phyloP scores from a whole-genome alignment of 176 grass and related monocot species.

The Juncus inflexus region DNA sequence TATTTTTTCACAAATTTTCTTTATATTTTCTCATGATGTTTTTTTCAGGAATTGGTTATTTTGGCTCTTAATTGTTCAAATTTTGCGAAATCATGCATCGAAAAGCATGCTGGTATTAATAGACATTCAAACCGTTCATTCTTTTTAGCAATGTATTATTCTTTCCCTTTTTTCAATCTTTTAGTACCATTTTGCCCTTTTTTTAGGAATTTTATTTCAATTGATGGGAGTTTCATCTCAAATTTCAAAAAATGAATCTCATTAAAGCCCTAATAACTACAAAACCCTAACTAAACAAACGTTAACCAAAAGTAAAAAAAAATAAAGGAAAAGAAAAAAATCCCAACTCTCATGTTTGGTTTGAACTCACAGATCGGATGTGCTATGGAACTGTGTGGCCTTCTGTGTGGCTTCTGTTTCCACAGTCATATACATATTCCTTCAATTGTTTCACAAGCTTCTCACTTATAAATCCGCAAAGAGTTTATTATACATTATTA shows the following conservation, averaged over 20 bases:
- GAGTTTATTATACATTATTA: slow-evolving; percentile 38
- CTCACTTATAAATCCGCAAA: slow-evolving; percentile 33
- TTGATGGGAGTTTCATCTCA: too few species aligned
- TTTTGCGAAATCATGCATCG: slow-evolving; percentile 38
- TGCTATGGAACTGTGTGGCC: slow-evolving; percentile 39
- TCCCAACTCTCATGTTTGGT: slow-evolving; percentile 21
- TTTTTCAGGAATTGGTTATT: slow-evolving; percentile 52
- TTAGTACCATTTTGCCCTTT: not conserved
- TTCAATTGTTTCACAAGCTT: slow-evolving; percentile 54
- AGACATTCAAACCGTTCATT: slow-evolving; percentile 31
- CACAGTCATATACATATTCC: slow-evolving; percentile 55
- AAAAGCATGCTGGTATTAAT: slow-evolving; percentile 28
- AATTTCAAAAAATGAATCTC: too few species aligned
- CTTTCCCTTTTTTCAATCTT: slow-evolving; percentile 20
- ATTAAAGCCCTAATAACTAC: not conserved
- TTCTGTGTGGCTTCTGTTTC: slow-evolving; percentile 59
- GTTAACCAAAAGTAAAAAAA: not conserved
- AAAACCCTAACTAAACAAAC: not conserved
- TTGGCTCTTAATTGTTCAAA: slow-evolving; percentile 89
- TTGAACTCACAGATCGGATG: slow-evolving; percentile 42
- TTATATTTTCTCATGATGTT: slow-evolving; percentile 5
- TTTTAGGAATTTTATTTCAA: too few species aligned
- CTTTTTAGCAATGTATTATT: slow-evolving; percentile 50
- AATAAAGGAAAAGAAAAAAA: too few species aligned
- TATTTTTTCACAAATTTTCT: too few species aligned